Evolutionary conservation across 495 filamentous ascomycete species (phyloP), one percentile per base, ranked within the genome.

Genomic region (Lophiostoma macrostomum): DNA sequence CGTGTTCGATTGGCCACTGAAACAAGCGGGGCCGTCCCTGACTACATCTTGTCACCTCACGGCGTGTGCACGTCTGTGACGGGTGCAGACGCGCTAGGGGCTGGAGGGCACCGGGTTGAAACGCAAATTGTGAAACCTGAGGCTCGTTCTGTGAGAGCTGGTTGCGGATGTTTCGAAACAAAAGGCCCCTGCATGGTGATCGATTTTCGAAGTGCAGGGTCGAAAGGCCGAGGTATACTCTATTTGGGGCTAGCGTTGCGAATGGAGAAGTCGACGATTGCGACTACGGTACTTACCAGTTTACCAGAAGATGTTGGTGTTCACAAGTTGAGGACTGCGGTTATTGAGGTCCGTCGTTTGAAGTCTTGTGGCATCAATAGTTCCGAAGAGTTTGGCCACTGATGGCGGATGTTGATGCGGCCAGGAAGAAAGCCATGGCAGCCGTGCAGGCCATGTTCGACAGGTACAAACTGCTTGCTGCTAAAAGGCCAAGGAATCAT

Each of bases 371-470:
- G 13, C 12, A 3, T 22, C 5, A 20, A 25, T 25, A 16, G 16
- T 6, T 20, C 4, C 19, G 11, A 45, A n/a, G 41, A 20, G 19
- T 11, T 4, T 41, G 10, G 4, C 13, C 28, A 13, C 20, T 5
- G 11, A 58, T 53, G 56, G 24, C 45, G 8, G 27, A 47, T 3
- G 7, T 14, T 4, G 40, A 55, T 20, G 38, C 16, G 19, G 56
- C 37, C 50, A 25, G 42, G 50, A 3, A 6, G 11, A 46, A 56
- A 24, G 71, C 69, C 14, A 61, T 73, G 46, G 53, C 53, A 12
- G 66, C 63, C 22, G 69, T 72, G 31, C 30, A 69, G 35, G 68
- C 69, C 18, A 67, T 72, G 36, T 73, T 71, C 47, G 68, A 72
- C 13, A 53, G 69, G 64, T 71, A 66, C 37, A 50, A 34, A 4